Evolutionary conservation across 1,284 basidiomycete genomes (phyloP), one percentile per base, ranked within the genome.

Genomic region (Pyrrhoderma noxium): DNA sequence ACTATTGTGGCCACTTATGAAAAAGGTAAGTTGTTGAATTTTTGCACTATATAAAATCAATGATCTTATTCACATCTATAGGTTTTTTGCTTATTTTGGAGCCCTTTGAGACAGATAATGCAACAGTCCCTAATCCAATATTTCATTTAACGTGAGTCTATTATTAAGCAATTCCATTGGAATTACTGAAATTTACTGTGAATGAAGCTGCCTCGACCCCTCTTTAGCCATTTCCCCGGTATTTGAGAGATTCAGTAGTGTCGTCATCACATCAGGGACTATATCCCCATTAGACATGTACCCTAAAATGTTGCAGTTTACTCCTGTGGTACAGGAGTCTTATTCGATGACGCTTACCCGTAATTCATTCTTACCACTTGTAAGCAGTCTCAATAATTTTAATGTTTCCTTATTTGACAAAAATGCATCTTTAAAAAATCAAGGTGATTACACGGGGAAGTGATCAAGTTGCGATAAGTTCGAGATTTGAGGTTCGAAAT

Each of bases 211-310:
- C 62, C 83, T 99, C 49, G 96, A 99, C 66, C 96, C 96, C 0
- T 93, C 94, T 1, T 79, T 99, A 23, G 96, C 96, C 8, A 99
- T 99, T 61, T 92, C 93, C 59, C 96, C 96, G 0, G 90, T 99
- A 21, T 98, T 99, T 65, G 96, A 99, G 64, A 85, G 94, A 41
- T 99, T 99, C 67, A 94, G 91, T 65, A 94, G 89, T 58, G 96
- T 99, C 41, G 93, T 99, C 60, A 99, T 99, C 67, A 99, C 96
- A 0, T 97, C 93, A 11, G 96, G 96, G 61, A 99, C 96, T 27
- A 94, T 99, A 61, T 97, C 93, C 5, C 96, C 96, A 3, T 71
- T 99, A 52, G 96, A 99, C 70, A 99, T 99, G 96, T 96, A 99
- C 67, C 96, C 96, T 19, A 99, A 99, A 70, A 99, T 99, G 89